A percentile compares a stretch with the other conserved stretches of the same genome.
Evolutionary conservation across 2,329 filamentous ascomycete species (phyloP).

Genomic region (Massarina eburnea): DNA sequence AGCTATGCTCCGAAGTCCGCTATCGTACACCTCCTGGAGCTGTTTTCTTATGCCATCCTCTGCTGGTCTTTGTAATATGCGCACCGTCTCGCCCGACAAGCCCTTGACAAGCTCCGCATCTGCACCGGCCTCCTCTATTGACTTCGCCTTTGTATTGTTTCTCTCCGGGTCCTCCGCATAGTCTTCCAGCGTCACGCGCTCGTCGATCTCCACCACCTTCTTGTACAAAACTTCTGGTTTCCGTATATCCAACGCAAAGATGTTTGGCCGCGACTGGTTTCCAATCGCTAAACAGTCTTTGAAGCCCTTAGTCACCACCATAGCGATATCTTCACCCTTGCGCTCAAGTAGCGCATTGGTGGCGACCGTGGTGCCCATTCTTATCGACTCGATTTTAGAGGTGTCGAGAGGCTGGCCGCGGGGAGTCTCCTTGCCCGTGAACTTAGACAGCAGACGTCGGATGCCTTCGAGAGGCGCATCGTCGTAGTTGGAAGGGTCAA

Average conservation of each 20-base stretch:
- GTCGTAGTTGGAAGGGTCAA: constrained; percentile 85
- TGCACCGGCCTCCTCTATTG: constrained; percentile 48
- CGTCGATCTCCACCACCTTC: constrained; percentile 83
- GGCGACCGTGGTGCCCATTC: constrained; percentile 94
- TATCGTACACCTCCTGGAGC: constrained; percentile 67
- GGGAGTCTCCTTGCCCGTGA: constrained; percentile 73
- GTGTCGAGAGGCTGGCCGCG: constrained; percentile 81
- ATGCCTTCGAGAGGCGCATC: constrained; percentile 93
- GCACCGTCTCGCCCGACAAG: constrained; percentile 72
- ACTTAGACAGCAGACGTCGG: constrained; percentile 78
- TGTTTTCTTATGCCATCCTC: constrained; percentile 60
- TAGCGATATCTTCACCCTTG: constrained; percentile 84
- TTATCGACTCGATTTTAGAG: constrained; percentile 80
- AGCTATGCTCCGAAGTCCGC: constrained; percentile 77
- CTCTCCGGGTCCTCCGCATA: constrained; percentile 84
- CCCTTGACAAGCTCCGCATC: constrained; percentile 66
- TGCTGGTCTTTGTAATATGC: constrained; percentile 66
- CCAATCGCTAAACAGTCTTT: constrained; percentile 86
- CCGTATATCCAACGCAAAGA: constrained; percentile 85
- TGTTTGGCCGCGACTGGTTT: constrained; percentile 85
- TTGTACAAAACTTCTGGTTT: constrained; percentile 88
- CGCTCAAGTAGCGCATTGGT: constrained; percentile 89
- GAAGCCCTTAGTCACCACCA: constrained; percentile 87
- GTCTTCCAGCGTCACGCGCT: constrained; percentile 87
- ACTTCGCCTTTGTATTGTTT: constrained; percentile 57